Evolutionary conservation across 192 early-diverging fungal species (phyloP).

Genomic region (Dispira simplex): DNA sequence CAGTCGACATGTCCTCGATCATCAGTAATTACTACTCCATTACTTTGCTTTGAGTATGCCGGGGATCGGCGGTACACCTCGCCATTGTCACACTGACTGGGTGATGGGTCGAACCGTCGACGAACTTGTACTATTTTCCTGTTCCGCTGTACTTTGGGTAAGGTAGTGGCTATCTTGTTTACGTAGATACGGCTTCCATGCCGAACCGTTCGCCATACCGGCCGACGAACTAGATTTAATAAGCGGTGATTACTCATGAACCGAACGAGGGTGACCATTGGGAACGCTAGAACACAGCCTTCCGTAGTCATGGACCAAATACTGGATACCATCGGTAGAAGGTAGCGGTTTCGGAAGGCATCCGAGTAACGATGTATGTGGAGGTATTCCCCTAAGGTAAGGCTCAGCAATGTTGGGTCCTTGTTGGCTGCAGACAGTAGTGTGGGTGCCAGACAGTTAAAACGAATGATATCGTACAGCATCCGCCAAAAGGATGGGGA

Average conservation of each 20-base stretch:
- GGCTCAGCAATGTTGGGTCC: conserved; percentile 9
- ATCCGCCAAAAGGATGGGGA: conserved; percentile 31
- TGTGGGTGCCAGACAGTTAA: conserved; percentile 32
- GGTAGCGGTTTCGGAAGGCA: conserved; percentile 43
- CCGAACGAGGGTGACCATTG: conserved; percentile 38
- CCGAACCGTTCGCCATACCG: conserved; percentile 40
- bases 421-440: conserved; percentile 30
- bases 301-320: conserved; percentile 49
- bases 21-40: conserved; percentile 18
- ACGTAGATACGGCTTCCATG: conserved; percentile 26
- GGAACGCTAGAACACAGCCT: conserved; percentile 35
- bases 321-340: conserved; percentile 48
- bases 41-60: not conserved
- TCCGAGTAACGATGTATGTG: conserved; percentile 28
- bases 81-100: too few species aligned
- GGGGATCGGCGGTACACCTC: too few species aligned
- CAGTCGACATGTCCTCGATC: conserved; percentile 16
- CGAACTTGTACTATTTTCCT: not conserved
- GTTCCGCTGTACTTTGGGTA: not conserved
- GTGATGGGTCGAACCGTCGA: not conserved
- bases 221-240: conserved; percentile 30
- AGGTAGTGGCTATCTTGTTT: not conserved
- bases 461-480: conserved; percentile 33
- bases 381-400: conserved; percentile 39
- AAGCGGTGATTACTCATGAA: conserved; percentile 47